Evolutionary conservation across 768 basidiomycete species (phyloP).

Genomic region (Sporobolomyces phaffii): DNA sequence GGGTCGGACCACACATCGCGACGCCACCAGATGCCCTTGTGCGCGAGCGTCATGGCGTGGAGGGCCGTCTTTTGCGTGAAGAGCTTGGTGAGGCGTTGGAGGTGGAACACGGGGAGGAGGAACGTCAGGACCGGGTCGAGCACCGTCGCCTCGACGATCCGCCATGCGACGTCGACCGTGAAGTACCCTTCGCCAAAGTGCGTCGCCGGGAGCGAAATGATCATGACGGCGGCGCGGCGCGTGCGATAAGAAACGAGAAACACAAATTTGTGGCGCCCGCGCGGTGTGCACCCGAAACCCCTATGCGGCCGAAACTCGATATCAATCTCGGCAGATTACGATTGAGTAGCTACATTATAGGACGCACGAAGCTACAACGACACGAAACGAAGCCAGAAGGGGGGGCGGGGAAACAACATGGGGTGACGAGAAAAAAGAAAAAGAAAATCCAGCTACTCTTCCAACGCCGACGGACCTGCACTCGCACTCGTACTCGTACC

Average conservation of each 20-base stretch:
- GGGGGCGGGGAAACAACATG: too few species aligned
- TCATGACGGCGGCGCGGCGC: neutral
- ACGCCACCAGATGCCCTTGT: neutral
- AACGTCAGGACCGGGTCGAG: constrained; percentile 4
- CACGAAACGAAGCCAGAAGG: too few species aligned
- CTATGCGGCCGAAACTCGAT: too few species aligned
- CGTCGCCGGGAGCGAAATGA: constrained; percentile 5
- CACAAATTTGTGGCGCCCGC: neutral
- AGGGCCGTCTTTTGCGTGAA: neutral
- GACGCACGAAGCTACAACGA: too few species aligned
- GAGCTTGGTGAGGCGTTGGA: neutral
- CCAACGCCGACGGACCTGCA: too few species aligned
- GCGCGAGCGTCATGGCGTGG: neutral
- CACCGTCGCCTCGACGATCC: neutral
- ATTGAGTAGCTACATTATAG: neutral
- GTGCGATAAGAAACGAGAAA: neutral
- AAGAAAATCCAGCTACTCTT: too few species aligned
- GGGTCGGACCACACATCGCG: constrained; percentile 1
- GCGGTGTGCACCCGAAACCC: too few species aligned
- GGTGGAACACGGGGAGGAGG: neutral
- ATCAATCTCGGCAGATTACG: neutral
- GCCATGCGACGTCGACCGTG: constrained; percentile 15
- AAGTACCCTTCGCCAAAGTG: constrained; percentile 19
- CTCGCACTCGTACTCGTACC: neutral
- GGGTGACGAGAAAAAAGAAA: too few species aligned